phyloP scores from a whole-genome alignment of 1,284 basidiomycete species.

The Amylostereum chailletii region DNA sequence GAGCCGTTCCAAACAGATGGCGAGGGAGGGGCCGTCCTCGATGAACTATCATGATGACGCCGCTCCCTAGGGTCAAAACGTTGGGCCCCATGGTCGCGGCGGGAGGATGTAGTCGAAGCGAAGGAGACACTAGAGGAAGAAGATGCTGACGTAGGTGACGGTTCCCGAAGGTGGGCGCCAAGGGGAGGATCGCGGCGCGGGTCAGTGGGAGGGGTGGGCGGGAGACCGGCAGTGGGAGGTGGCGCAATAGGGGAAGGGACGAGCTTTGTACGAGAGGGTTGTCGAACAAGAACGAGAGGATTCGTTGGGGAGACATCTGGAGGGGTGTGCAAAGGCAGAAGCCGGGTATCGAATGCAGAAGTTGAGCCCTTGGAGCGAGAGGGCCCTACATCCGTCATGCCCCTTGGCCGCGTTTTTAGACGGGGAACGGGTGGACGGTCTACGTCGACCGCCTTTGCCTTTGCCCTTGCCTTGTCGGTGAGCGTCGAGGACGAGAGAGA shows the following conservation, averaged over 20 bases:
- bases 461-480: constrained; percentile 8
- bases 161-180: constrained; percentile 6
- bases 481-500: constrained; percentile 13
- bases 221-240: constrained; percentile 10
- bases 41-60: too few relatives aligned
- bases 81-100: constrained; percentile 16
- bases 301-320: constrained; percentile 3
- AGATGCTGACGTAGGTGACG: constrained; percentile 4
- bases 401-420: constrained; percentile 30
- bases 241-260: constrained; percentile 8
- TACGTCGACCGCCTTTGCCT: not conserved
- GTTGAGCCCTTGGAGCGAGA: not conserved
- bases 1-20: too few relatives aligned
- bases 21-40: too few relatives aligned
- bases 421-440: constrained; percentile 21
- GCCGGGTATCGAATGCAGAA: constrained; percentile 3
- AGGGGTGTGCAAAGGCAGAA: not conserved
- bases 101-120: constrained; percentile 29
- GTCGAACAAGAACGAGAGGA: constrained; percentile 13
- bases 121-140: constrained; percentile 36
- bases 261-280: constrained; percentile 10
- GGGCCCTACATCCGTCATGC: constrained; percentile 37
- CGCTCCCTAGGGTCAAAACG: too few relatives aligned
- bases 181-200: not conserved
- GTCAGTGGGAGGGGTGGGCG: constrained; percentile 7